These are phyloP conservation scores for Aureobasidium namibiae DNA, from an alignment of 2,329 filamentous ascomycete species.

Conservation along the genomic window DNA sequence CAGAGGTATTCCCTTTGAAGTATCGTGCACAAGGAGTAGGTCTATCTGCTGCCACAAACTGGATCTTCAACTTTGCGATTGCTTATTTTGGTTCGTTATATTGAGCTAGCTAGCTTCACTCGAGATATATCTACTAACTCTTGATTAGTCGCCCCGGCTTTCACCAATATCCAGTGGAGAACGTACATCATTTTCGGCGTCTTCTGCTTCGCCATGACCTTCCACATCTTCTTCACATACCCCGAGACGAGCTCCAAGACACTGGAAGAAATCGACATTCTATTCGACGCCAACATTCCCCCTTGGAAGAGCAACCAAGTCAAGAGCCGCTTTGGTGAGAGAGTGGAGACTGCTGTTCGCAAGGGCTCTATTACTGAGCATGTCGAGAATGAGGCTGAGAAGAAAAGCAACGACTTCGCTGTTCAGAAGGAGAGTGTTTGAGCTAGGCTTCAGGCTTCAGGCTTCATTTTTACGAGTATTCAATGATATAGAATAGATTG, in stretches of 20 bases:
- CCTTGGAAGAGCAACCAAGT: conserved; percentile 22
- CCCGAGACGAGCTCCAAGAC: conserved; percentile 25
- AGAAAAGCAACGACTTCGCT: neutral
- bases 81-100: conserved; percentile 20
- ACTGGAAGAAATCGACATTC: conserved; percentile 30
- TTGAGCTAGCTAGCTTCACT: no score
- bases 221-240: conserved; percentile 38
- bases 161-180: conserved; percentile 51
- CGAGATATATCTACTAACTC: no score
- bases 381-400: conserved; percentile 8
- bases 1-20: conserved; percentile 56
- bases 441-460: neutral
- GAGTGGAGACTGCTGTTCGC: neutral
- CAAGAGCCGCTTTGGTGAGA: conserved; percentile 13
- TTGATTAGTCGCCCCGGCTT: conserved; percentile 53
- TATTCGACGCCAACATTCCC: conserved; percentile 26
- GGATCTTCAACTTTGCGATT: conserved; percentile 30
- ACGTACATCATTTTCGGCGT: conserved; percentile 43
- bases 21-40: conserved; percentile 54
- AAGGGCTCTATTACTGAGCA: conserved; percentile 2
- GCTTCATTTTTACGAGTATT: neutral
- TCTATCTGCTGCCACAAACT: conserved; percentile 47
- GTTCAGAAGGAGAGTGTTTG: conserved; percentile 1
- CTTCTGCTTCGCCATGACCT: conserved; percentile 36
- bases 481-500: neutral